phyloP scores from a whole-genome alignment of 1,139 yeast genomes.

The Candida dubliniensis region DNA sequence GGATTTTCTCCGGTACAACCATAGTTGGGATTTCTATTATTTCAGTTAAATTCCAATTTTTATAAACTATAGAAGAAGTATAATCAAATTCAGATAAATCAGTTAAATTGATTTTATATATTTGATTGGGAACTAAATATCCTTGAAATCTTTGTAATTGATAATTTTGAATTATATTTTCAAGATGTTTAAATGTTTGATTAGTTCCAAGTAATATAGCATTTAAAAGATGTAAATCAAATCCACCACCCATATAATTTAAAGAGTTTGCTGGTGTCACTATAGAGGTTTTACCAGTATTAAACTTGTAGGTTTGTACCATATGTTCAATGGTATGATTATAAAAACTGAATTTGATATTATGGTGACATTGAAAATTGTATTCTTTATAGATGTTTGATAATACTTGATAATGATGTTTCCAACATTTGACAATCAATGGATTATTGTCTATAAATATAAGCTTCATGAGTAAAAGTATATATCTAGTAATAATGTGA shows the following conservation, averaged over 20 bases:
- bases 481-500: background rate
- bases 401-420: conserved; percentile 11
- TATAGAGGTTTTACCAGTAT: conserved; percentile 11
- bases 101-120: conserved; percentile 15
- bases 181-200: conserved; percentile 15
- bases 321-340: conserved; percentile 12
- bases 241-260: conserved; percentile 31
- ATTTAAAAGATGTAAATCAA: conserved; percentile 23
- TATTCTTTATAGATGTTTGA: conserved; percentile 5
- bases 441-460: conserved; percentile 15
- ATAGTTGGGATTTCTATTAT: conserved; percentile 17
- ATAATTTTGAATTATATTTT: conserved; percentile 17
- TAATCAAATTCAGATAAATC: conserved; percentile 10
- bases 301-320: conserved; percentile 6
- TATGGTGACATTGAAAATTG: conserved; percentile 2
- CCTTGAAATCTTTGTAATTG: conserved; percentile 18
- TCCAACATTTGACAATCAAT: conserved; percentile 14
- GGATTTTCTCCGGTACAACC: conserved; percentile 18
- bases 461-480: conserved; percentile 8
- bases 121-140: conserved; percentile 20
- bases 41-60: conserved; percentile 13
- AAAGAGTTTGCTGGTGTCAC: conserved; percentile 28
- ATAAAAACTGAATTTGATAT: conserved; percentile 9
- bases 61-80: conserved; percentile 9
- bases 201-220: conserved; percentile 15